Base-by-base conservation (phyloP, 805 yeast genomes). In the Candida methanosorbosa region DNA sequence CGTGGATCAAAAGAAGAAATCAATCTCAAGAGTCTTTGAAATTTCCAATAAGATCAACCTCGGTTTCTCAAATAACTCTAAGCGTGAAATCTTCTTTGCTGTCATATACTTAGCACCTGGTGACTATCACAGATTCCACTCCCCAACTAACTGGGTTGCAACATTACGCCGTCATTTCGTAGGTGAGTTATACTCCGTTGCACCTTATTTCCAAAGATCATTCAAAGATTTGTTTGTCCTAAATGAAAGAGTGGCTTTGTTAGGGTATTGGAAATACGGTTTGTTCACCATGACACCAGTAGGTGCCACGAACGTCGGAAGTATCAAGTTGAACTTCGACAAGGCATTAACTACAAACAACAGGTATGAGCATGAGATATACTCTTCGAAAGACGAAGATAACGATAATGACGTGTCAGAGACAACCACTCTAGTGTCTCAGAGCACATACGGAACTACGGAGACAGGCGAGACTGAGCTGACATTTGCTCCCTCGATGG, bases 211-310 rank as follows among this genome's bases (percentile, higher is more conserved):
- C 66, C 98, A 92, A 61, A 75, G 73, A 43, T 78, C 94, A 18
- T 71, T 92, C 38, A 80, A 81, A 35, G 90, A 92, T 27, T 70
- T 92, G 43, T 92, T 92, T 55, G 84, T 90, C 4, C 64, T 92
- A 46, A 92, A 92, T 55, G 99, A 92, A 61, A 72, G 99, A 48
- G 98, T 92, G 3, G 94, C 98, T 0, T 62, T 92, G 33, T 69
- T 92, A 37, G 99, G 99, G 2, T 78, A 85, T 50, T 92, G 98
- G 98, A 84, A 82, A 54, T 72, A 92, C 55, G 99, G 99, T 0
- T 92, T 92, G 49, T 92, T 92, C 63, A 81, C 94, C 44, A 92
- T 92, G 99, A 90, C 95, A 1, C 97, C 99, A 0, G 98, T 92
- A 11, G 99, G 99, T 12, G 99, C 99, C 18, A 92, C 98, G 3